Percentiles rank a stretch among this genome's conserved stretches.
Conservation (phyloP, 208 protist genomes). For the Acanthamoeba royreba region DNA sequence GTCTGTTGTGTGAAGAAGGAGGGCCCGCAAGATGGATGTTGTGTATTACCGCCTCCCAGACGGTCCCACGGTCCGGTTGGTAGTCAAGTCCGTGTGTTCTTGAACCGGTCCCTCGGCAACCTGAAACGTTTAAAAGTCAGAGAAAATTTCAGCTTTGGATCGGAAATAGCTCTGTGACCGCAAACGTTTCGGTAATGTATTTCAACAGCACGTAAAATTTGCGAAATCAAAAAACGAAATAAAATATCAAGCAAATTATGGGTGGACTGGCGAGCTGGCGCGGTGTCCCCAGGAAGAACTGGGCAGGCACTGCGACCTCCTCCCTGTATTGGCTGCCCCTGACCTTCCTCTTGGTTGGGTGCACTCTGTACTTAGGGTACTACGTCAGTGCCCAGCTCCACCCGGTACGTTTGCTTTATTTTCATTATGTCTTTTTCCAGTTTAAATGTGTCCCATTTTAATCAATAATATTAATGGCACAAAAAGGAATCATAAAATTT, state of each 20-base stretch:
- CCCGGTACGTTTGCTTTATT: not conserved
- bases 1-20: too few species aligned
- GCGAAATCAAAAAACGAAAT: not conserved
- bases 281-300: not conserved
- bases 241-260: not conserved
- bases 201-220: not conserved
- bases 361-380: not conserved
- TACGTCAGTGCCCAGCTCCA: not conserved
- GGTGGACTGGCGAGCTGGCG: not conserved
- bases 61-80: too few species aligned
- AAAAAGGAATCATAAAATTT: too few species aligned
- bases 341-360: not conserved
- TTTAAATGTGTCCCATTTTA: not conserved
- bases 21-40: too few species aligned
- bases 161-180: too few species aligned
- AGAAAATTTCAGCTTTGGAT: too few species aligned
- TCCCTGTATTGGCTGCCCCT: not conserved
- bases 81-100: not conserved
- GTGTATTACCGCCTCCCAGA: too few species aligned
- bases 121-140: too few species aligned
- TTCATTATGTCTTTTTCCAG: not conserved
- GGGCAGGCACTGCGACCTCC: not conserved
- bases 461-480: too few species aligned
- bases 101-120: not conserved
- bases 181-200: too few species aligned